Conservation (phyloP, 768 basidiomycete species). For the Lactifluus subvellereus region DNA sequence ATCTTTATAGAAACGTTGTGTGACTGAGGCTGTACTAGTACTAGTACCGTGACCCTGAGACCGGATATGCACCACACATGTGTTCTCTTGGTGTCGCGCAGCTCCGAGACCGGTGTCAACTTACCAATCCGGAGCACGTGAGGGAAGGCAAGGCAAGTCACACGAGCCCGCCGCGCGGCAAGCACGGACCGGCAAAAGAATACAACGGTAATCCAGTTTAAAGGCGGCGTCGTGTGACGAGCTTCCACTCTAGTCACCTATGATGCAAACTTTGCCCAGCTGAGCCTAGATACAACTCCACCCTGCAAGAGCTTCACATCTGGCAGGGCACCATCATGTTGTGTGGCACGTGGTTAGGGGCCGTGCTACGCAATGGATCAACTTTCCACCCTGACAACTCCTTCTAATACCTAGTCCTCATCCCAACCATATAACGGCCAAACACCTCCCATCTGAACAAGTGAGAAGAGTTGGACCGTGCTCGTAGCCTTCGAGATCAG, state of each 20-base stretch:
- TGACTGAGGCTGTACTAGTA: too few relatives aligned
- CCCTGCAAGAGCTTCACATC: background rate
- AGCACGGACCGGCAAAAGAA: too few relatives aligned
- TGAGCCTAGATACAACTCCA: background rate
- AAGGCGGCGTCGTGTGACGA: background rate
- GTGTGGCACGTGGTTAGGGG: background rate
- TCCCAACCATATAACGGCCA: background rate
- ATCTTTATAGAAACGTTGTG: background rate
- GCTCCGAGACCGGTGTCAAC: too few relatives aligned
- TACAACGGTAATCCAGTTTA: too few relatives aligned
- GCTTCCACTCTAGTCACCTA: too few relatives aligned
- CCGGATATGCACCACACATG: too few relatives aligned
- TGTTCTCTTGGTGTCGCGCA: too few relatives aligned
- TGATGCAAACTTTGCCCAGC: background rate
- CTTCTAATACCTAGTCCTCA: background rate
- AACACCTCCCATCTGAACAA: background rate
- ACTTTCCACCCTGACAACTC: background rate
- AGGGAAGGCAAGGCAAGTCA: too few relatives aligned
- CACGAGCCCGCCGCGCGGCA: too few relatives aligned
- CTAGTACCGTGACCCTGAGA: too few relatives aligned
- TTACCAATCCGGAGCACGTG: too few relatives aligned
- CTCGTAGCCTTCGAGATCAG: constrained; percentile 3
- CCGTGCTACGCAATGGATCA: background rate
- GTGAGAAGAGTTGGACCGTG: background rate
- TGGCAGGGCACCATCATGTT: too few relatives aligned